Evolutionary conservation across 768 basidiomycete genomes (phyloP), one percentile per base, ranked within the genome.

Genomic region (Antrodiella citrinella): DNA sequence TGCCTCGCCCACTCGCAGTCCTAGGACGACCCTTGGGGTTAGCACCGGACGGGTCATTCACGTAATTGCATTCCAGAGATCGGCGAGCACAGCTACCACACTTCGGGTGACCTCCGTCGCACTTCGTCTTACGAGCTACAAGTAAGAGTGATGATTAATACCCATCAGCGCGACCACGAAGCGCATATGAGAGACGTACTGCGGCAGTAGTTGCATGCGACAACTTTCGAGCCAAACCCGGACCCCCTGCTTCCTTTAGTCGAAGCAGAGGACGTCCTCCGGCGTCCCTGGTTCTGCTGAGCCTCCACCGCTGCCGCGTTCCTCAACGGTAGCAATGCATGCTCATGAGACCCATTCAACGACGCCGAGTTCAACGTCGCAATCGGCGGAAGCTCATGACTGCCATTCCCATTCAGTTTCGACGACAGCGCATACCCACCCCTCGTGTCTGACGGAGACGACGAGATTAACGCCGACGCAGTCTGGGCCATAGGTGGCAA

Each of bases 141-240:
- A 50, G 12, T 54, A 13, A 57, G 23, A 52, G 46, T 42, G 48
- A 19, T 26, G 26, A 30, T 35, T 2, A 26, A 26, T 23, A 18
- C 15, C 4, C 25, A 38, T 22, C 45, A 35, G 20, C 46, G 20
- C 46, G 44, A 55, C 26, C 45, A 23, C 43, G 44, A 15, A 40
- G n/a, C 48, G 15, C 26, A 41, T 24, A 49, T 26, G 30, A 26
- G 26, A 35, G 45, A 70, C 80, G 50, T 60, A 90, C 89, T 86
- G 72, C 89, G 78, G 67, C 89, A 91, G 63, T 88, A 88, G 66
- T 91, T 89, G 67, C 89, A 91, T 13, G 89, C 89, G 20, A 91
- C 87, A 11, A 90, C 84, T 62, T 91, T 91, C 43, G 87, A 86
- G 10, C 88, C 88, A 46, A 85, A 85, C 51, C 74, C 82, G 26